These are phyloP conservation scores for Ophiostoma tasmaniense DNA, from an alignment of 2,329 filamentous ascomycete species.

Conservation along the genomic window DNA sequence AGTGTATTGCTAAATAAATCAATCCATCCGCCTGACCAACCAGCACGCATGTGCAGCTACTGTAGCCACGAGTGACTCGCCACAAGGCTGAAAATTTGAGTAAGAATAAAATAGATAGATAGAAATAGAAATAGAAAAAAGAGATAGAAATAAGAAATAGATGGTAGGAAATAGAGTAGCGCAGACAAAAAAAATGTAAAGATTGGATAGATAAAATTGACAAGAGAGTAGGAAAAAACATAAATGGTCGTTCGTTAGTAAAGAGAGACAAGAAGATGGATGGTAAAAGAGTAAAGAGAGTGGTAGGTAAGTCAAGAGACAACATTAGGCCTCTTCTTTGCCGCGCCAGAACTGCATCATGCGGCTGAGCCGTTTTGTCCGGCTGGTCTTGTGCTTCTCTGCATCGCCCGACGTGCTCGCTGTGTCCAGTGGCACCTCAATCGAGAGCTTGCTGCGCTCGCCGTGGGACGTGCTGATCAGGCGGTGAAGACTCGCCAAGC, in stretches of 20 bases:
- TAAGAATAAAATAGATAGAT: background rate
- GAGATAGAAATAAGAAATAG: background rate
- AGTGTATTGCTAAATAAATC: no score
- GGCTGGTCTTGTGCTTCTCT: slow-evolving; percentile 54
- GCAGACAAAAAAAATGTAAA: background rate
- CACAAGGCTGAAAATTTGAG: background rate
- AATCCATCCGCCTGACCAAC: no score
- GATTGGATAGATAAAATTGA: background rate
- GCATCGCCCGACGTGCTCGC: slow-evolving; percentile 27
- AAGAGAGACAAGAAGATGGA: slow-evolving; percentile 11
- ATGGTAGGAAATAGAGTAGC: background rate
- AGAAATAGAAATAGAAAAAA: background rate
- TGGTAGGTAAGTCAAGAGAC: background rate
- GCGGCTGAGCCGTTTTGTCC: slow-evolving; percentile 60
- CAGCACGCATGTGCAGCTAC: no score
- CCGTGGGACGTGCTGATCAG: slow-evolving; percentile 67
- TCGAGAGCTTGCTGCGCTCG: slow-evolving; percentile 65
- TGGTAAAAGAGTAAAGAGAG: background rate
- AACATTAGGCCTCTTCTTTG: slow-evolving; percentile 31
- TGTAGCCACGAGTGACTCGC: background rate
- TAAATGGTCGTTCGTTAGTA: slow-evolving; percentile 18
- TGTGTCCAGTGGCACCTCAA: slow-evolving; percentile 52
- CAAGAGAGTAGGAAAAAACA: slow-evolving; percentile 7
- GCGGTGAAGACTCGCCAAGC: slow-evolving; percentile 67
- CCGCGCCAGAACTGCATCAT: slow-evolving; percentile 74